A percentile compares a stretch with the other conserved stretches of the same genome.
Conservation (phyloP, 192 early-diverging fungal species). For the Gamsiella multidivaricata region DNA sequence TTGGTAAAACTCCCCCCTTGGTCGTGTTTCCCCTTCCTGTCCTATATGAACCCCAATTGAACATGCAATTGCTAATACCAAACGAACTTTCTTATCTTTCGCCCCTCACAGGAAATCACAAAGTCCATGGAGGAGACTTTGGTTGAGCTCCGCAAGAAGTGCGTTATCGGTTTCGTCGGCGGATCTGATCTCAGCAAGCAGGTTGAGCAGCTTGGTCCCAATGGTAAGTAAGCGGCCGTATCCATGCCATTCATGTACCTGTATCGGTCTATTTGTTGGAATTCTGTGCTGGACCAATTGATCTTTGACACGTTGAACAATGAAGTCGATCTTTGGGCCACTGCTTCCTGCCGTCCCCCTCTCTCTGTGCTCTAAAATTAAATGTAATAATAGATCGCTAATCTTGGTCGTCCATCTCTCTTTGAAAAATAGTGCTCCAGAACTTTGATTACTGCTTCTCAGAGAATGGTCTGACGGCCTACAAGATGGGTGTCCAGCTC, state of each 20-base stretch:
- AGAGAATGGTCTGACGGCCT: constrained; percentile 98
- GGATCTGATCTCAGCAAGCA: constrained; percentile 96
- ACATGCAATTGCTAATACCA: too few species aligned
- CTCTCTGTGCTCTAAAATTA: constrained; percentile 8
- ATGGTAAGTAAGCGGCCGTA: constrained; percentile 62
- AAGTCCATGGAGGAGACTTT: constrained; percentile 83
- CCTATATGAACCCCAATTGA: too few species aligned
- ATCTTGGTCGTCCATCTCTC: neutral
- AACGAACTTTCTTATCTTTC: neutral
- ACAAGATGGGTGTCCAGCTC: constrained; percentile 76
- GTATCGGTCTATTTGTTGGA: neutral
- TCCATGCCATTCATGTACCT: neutral
- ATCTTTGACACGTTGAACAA: neutral
- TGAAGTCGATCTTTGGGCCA: too few species aligned
- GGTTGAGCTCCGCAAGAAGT: constrained; percentile 84
- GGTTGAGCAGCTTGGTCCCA: constrained; percentile 91
- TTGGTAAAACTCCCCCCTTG: constrained; percentile 64
- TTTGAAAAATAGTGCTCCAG: constrained; percentile 67
- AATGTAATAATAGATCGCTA: constrained; percentile 12
- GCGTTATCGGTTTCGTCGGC: constrained; percentile 96
- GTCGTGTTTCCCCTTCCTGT: neutral
- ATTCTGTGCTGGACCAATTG: constrained; percentile 15
- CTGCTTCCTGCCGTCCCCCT: too few species aligned
- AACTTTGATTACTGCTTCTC: constrained; percentile 97
- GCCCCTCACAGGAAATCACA: constrained; percentile 71